Percentiles rank a stretch among this genome's conserved stretches.
These are phyloP conservation scores for Fusarium nodosum DNA, from an alignment of 2,329 filamentous ascomycete genomes.

Conservation along the genomic window DNA sequence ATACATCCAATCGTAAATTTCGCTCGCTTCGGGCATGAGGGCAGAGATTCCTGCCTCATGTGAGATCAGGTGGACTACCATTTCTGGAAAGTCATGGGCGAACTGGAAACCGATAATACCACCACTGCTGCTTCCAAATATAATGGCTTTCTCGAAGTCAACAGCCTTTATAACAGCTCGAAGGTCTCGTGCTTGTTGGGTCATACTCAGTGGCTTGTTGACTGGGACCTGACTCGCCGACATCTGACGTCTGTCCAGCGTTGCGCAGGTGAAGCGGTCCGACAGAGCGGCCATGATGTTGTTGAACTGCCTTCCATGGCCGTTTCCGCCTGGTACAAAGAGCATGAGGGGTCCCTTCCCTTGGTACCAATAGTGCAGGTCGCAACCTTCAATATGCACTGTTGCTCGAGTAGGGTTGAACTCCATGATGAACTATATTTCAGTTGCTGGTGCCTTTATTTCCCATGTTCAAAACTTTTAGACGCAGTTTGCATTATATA, in stretches of 20 bases:
- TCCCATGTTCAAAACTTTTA: fast-evolving
- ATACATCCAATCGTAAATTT: conserved; percentile 21
- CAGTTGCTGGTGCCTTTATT: neutral
- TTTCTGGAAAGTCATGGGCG: conserved; percentile 22
- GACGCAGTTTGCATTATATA: neutral
- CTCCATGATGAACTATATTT: neutral
- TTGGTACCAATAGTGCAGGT: conserved; percentile 26
- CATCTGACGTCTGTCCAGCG: conserved; percentile 23
- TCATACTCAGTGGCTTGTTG: neutral
- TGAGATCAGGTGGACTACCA: neutral
- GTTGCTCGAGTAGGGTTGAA: neutral
- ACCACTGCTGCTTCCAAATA: conserved; percentile 9
- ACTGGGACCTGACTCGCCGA: conserved; percentile 20
- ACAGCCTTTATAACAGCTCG: conserved; percentile 3
- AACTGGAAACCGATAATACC: conserved; percentile 15
- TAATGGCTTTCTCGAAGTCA: neutral
- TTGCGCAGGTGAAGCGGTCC: neutral
- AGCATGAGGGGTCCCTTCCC: neutral
- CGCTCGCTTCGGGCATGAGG: neutral
- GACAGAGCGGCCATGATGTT: conserved; percentile 10
- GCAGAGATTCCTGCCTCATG: conserved; percentile 11
- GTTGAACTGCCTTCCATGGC: conserved; percentile 17
- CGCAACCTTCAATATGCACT: conserved; percentile 12
- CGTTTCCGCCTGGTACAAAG: conserved; percentile 16
- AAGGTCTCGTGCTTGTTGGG: conserved; percentile 21